Evolutionary conservation across 371 early-diverging fungal genomes (phyloP).

Genomic region (Basidiobolus heterosporus): DNA sequence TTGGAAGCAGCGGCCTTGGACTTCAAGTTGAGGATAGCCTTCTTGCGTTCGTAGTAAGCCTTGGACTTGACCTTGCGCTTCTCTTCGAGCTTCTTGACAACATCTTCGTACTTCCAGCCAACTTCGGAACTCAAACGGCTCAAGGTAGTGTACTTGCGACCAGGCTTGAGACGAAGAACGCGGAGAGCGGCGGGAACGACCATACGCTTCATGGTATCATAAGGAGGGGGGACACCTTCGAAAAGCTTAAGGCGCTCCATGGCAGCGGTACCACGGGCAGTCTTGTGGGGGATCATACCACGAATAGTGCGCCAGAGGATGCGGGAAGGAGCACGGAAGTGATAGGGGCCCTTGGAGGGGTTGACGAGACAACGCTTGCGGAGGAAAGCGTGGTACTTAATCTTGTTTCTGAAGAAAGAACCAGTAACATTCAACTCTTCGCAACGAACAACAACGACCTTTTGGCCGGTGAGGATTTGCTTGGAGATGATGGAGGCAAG

Average conservation of each 20-base stretch:
- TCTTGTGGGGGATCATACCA: constrained; percentile 99
- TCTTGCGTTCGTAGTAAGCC: constrained; percentile 86
- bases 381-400: constrained; percentile 93
- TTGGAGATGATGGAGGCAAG: constrained; percentile 97
- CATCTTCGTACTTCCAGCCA: constrained; percentile 99
- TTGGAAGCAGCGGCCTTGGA: constrained; percentile 39
- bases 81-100: constrained; percentile 88
- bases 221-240: constrained; percentile 98
- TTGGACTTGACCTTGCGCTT: constrained; percentile 90
- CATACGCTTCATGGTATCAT: constrained; percentile 89
- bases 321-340: constrained; percentile 96
- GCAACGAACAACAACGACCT: constrained; percentile 93
- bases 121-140: constrained; percentile 89
- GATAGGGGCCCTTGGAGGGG: constrained; percentile 97
- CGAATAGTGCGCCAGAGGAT: constrained; percentile 95
- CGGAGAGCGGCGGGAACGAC: constrained; percentile 95
- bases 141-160: constrained; percentile 91
- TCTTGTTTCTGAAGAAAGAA: constrained; percentile 97
- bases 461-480: constrained; percentile 95
- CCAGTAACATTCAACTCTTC: constrained; percentile 97
- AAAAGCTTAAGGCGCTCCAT: constrained; percentile 94
- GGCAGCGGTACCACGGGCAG: constrained; percentile 93
- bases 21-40: constrained; percentile 38
- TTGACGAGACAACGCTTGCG: constrained; percentile 98
- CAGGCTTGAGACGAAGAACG: constrained; percentile 89